Evolutionary conservation across 306 rosid genomes (phyloP), one percentile per base, ranked within the genome.

Genomic region (Lathyrus tuberosus): DNA sequence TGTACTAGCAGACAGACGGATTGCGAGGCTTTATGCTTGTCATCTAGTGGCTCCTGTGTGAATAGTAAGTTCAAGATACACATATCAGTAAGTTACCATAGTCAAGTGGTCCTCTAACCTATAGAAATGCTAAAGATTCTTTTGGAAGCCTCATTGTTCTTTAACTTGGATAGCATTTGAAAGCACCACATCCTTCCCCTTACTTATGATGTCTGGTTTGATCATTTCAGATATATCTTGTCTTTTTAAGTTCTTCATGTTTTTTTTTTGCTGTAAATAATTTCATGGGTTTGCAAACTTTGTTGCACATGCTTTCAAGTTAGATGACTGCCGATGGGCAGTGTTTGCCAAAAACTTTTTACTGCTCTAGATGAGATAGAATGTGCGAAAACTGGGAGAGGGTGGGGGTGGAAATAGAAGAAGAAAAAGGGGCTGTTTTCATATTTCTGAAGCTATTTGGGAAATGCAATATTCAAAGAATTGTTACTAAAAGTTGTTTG

Each of bases 1-100:
- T 1, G 24, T 22, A 22, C 24, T 22, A 2, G 24, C 24, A 22
- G 60, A 33, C 71, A 22, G 15, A 62, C 10, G 63, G 46, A 18
- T 47, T 52, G 64, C 37, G 56, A 43, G 64, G 49, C 69, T 43
- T 71, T 65, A 15, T 71, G 62, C 56, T 24, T 41, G 47, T 76
- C 40, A 69, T 75, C 31, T 30, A 28, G 76, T 63, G 49, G 53
- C 69, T 35, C 66, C 47, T 57, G 67, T 41, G 41, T 3, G 12
- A 66, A 59, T n/a, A 9, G 48, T 43, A n/a, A 71, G 49, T 40
- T 48, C 71, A 65, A 30, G 62, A 17, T 43, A 58, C 46, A 54
- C 54, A 47, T 46, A 43, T 18, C 7, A 47, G 22, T 0, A 16
- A 1, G 1, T 52, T 48, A 30, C 59, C 33, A 8, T 69, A 52